phyloP scores from a whole-genome alignment of 805 yeast genomes.

The Komagataella kurtzmanii region DNA sequence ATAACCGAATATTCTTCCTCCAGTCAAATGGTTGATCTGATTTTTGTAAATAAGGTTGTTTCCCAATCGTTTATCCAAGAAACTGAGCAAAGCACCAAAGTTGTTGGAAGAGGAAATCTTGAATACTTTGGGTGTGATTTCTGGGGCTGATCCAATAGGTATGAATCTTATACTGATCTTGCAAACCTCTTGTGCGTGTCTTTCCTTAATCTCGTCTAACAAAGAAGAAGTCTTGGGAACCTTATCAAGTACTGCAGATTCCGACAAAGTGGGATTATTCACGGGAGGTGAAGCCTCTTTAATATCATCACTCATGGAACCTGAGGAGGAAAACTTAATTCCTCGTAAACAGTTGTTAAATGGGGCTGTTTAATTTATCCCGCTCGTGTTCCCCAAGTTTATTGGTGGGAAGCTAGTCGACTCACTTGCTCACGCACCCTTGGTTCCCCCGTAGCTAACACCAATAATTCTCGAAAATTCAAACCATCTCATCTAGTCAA shows the following conservation, averaged over 20 bases:
- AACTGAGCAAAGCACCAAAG: conserved; percentile 30
- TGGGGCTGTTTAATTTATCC: conserved; percentile 6
- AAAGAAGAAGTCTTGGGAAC: conserved; percentile 9
- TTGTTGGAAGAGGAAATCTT: conserved; percentile 33
- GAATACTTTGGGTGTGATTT: conserved; percentile 34
- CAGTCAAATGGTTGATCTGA: conserved; percentile 5
- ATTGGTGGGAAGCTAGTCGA: too few relatives aligned
- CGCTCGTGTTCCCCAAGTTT: too few relatives aligned
- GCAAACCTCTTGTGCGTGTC: not conserved
- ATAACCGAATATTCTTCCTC: conserved; percentile 22
- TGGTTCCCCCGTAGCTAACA: conserved; percentile 1
- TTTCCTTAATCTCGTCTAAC: conserved; percentile 1
- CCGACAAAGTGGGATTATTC: not conserved
- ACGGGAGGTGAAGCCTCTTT: not conserved
- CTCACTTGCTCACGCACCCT: conserved; percentile 1
- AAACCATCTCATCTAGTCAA: not conserved
- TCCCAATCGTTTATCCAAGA: conserved; percentile 26
- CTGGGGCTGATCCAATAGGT: conserved; percentile 45
- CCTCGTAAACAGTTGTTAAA: too few relatives aligned
- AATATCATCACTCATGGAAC: not conserved
- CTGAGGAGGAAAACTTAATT: not conserved
- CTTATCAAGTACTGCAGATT: not conserved
- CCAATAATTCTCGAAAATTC: not conserved
- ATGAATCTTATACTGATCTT: conserved; percentile 40
- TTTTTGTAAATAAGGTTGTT: not conserved